Conservation (phyloP, 805 yeast genomes). For the Kuraishia piskuri region DNA sequence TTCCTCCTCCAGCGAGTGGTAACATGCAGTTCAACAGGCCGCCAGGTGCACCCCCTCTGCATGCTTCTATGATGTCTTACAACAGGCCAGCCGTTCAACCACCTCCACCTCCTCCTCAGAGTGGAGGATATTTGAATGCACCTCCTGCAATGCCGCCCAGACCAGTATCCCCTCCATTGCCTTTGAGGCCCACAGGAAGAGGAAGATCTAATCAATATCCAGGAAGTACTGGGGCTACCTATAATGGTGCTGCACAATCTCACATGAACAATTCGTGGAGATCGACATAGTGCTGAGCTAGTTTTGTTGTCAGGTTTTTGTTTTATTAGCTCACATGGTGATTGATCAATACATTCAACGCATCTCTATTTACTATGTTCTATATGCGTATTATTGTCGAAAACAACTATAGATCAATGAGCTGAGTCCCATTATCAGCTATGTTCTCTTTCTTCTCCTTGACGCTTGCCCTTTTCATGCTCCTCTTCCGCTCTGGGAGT, state of each 20-base stretch:
- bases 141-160: background rate
- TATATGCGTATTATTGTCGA: too few species aligned
- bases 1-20: background rate
- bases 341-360: background rate
- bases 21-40: background rate
- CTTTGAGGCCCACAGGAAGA: background rate
- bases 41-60: background rate
- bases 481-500: background rate
- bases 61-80: background rate
- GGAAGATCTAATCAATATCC: slow-evolving; percentile 5
- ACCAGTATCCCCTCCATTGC: background rate
- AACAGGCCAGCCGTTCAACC: slow-evolving; percentile 1
- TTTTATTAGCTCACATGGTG: background rate
- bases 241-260: slow-evolving; percentile 1
- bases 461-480: background rate
- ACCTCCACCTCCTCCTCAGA: background rate
- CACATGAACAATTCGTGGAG: background rate
- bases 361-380: background rate
- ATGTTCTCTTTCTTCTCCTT: background rate
- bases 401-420: slow-evolving; percentile 2
- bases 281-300: too few species aligned
- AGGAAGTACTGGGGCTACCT: slow-evolving; percentile 7
- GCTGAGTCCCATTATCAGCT: background rate
- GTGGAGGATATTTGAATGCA: background rate
- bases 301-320: background rate